phyloP scores from a whole-genome alignment of 805 yeast species.

The Yarrowia sp. region DNA sequence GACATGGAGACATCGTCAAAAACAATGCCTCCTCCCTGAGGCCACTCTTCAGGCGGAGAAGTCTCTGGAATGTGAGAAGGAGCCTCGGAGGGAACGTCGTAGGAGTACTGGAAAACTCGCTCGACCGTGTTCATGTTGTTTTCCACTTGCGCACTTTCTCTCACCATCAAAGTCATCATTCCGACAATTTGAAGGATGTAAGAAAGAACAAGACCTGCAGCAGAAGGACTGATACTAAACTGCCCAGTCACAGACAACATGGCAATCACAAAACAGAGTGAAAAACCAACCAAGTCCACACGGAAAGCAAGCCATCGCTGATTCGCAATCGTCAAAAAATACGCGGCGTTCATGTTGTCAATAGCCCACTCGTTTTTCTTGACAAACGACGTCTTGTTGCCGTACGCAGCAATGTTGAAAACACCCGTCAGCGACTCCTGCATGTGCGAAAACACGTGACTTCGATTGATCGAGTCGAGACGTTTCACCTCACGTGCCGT shows the following conservation, averaged over 20 bases:
- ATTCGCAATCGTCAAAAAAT: constrained; percentile 56
- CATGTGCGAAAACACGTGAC: constrained; percentile 65
- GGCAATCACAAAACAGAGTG: constrained; percentile 52
- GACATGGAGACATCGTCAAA: constrained; percentile 74
- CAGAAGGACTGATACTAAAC: constrained; percentile 56
- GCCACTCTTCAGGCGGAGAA: constrained; percentile 64
- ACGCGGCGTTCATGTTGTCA: constrained; percentile 65
- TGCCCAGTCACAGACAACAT: constrained; percentile 57
- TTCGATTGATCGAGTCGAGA: constrained; percentile 65
- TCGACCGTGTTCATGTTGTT: constrained; percentile 74
- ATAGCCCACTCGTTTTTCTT: constrained; percentile 46
- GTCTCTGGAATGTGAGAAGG: constrained; percentile 56
- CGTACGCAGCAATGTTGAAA: constrained; percentile 59
- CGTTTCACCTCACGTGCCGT: constrained; percentile 72
- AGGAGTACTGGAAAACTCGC: constrained; percentile 59
- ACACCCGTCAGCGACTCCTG: constrained; percentile 67
- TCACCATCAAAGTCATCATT: constrained; percentile 70
- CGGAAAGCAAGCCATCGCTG: constrained; percentile 71
- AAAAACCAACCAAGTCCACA: constrained; percentile 52
- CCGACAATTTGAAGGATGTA: constrained; percentile 55
- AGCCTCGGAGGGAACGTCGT: constrained; percentile 58
- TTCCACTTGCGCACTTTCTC: constrained; percentile 65
- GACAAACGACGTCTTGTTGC: constrained; percentile 47
- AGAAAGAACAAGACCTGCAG: constrained; percentile 64
- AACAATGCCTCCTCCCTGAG: constrained; percentile 71